Evolutionary conservation across 768 basidiomycete species (phyloP), one percentile per base, ranked within the genome.

Genomic region (Suillus ampliporus): DNA sequence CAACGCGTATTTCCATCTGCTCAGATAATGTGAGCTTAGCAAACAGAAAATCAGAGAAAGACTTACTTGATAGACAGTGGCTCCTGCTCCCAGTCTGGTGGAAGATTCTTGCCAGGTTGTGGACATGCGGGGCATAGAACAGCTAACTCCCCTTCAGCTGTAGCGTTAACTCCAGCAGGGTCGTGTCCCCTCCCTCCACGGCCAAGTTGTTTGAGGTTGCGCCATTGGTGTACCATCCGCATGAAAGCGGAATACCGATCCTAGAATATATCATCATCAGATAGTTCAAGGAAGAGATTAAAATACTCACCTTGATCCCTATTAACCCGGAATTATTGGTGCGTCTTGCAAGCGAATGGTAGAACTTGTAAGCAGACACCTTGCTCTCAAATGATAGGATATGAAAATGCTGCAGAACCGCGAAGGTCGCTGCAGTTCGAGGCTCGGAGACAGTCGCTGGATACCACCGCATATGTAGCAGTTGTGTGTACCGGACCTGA

Each of bases 321-420:
- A 26, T 23, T 0, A 68, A 61, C 1, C 75, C 74, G 10, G 69
- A 74, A 57, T 79, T 80, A 50, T 79, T 72, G 0, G 74, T 76
- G 15, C 57, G 34, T 5, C 70, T 61, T 2, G 51, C 64, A 2
- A 80, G 56, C 0, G 68, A 43, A 1, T 62, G 62, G 51, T 78
- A 80, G 62, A 72, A 74, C 46, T 77, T 71, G 54, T 65, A 76
- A 4, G 63, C 65, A 0, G 72, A 70, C 2, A 63, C 51, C 60
- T 77, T 76, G 1, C 67, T 72, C 50, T 68, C 68, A 41, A 75
- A 76, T 3, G 68, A 68, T 0, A 76, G 65, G 0, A 73, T 46
- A 28, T 76, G 66, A 57, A 73, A 75, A 9, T 43, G 52, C 9
- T 74, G 57, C 4, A 78, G 67, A 9, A 73, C 56, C 1, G 35